Base-by-base conservation (phyloP, 768 basidiomycete genomes). In the Mycena metata region DNA sequence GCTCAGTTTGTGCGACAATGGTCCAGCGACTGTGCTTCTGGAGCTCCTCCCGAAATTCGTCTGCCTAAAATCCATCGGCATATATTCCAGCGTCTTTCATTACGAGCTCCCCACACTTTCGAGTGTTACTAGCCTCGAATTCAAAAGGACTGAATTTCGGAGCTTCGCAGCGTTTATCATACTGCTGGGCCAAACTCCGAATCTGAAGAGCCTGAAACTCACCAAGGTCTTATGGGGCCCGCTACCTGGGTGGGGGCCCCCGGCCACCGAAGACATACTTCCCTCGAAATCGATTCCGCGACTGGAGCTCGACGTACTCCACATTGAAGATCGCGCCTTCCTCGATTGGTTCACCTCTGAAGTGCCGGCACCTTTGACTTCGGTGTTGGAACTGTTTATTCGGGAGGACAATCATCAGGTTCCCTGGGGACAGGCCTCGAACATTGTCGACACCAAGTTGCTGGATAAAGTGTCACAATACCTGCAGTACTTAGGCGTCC, bases 1-100 rank as follows among this genome's bases (percentile, higher is more conserved):
- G 35, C 24, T 62, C 50, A 62, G 39, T 41, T 3, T 62, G 41
- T 41, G 39, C 21, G 41, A 57, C 42, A 57, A 57, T 24, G 55
- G 41, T 24, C 39, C 55, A 13, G 42, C 55, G 24, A 9, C 17
- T n/a, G 39, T 17, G 8, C 30, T 62, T 11, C n/a, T 51, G 39
- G 17, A n/a, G 17, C 39, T 62, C 39, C 23, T 62, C 16, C 60
- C 60, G 5, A 46, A 50, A 21, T 60, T 60, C 47, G 19, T 17
- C 50, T 23, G 39, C n/a, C 41, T 62, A 15, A 21, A 42, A 33
- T n/a, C 41, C 24, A 7, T 62, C 11, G 49, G 50, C 9, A n/a
- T 62, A 2, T 13, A 26, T 9, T 19, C 49, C 39, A 52, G 50
- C 19, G 19, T 62, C 60, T 62, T 62, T 10, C 39, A 52, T 23